phyloP scores from a whole-genome alignment of 495 filamentous ascomycete species.

The Penicillium silybi region DNA sequence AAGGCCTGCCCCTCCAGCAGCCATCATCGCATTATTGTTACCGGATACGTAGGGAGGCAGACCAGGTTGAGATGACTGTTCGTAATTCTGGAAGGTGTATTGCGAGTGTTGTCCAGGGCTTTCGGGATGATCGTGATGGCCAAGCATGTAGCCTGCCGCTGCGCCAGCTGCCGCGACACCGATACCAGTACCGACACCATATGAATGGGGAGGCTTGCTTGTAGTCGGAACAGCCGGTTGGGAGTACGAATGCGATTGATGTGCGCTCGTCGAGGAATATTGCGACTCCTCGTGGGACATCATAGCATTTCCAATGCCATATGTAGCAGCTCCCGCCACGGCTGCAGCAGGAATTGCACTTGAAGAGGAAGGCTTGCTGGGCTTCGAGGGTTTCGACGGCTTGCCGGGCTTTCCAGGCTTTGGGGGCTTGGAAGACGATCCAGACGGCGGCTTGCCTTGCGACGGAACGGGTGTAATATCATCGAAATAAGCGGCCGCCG shows the following conservation, averaged over 20 bases:
- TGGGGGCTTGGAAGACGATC: constrained; percentile 21
- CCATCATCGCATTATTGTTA: constrained; percentile 40
- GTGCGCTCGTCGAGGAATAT: constrained; percentile 11
- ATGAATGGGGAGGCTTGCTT: constrained; percentile 28
- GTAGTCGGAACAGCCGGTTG: constrained; percentile 14
- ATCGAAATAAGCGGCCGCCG: constrained; percentile 48
- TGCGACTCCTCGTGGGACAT: constrained; percentile 10
- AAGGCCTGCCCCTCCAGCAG: constrained; percentile 42
- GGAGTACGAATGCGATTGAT: constrained; percentile 18
- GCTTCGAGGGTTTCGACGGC: constrained; percentile 22
- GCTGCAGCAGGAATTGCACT: constrained; percentile 19
- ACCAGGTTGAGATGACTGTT: constrained; percentile 25
- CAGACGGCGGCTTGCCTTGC: constrained; percentile 12
- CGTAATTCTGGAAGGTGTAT: constrained; percentile 30
- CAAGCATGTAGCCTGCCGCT: constrained; percentile 47
- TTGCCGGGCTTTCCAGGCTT: constrained; percentile 21
- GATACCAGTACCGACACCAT: constrained; percentile 33
- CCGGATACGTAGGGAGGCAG: constrained; percentile 29
- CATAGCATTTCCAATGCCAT: constrained; percentile 24
- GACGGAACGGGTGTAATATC: constrained; percentile 15
- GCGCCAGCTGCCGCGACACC: constrained; percentile 45
- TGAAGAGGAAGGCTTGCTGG: constrained; percentile 27
- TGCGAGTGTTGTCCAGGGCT: constrained; percentile 28
- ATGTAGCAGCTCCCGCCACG: constrained; percentile 22
- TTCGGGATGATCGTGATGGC: constrained; percentile 36